phyloP scores from a whole-genome alignment of 2,329 filamentous ascomycete genomes.

The Hymenoscyphus albidus region DNA sequence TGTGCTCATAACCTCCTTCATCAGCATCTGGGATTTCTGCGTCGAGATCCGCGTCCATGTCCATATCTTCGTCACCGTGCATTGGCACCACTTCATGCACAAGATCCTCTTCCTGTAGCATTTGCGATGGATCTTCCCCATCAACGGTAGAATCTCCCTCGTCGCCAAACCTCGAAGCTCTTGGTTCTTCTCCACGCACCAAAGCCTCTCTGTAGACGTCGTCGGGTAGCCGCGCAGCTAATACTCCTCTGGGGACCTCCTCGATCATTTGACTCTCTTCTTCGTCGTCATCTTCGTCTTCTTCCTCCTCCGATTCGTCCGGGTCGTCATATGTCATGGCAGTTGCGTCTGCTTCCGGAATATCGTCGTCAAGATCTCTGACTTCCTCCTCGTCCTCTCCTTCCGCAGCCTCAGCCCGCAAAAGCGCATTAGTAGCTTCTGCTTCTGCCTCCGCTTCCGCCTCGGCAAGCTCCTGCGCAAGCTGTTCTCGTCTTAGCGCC shows the following conservation, averaged over 20 bases:
- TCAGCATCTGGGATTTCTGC: constrained; percentile 66
- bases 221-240: constrained; percentile 47
- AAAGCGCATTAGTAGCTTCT: constrained; percentile 39
- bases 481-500: constrained; percentile 64
- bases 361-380: constrained; percentile 67
- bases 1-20: constrained; percentile 68
- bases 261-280: constrained; percentile 36
- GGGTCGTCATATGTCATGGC: constrained; percentile 37
- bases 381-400: constrained; percentile 42
- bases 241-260: constrained; percentile 29
- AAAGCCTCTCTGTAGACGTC: constrained; percentile 60
- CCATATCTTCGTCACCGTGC: constrained; percentile 41
- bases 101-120: constrained; percentile 62
- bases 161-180: constrained; percentile 44
- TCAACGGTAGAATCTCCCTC: constrained; percentile 48
- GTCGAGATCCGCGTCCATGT: constrained; percentile 67
- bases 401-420: constrained; percentile 33
- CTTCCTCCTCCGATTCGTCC: constrained; percentile 18
- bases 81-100: constrained; percentile 34
- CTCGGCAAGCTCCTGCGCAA: constrained; percentile 71
- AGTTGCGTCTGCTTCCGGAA: constrained; percentile 55
- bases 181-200: constrained; percentile 46
- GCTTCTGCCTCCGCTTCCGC: constrained; percentile 47
- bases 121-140: constrained; percentile 53
- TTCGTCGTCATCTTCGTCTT: constrained; percentile 35